phyloP scores from a whole-genome alignment of 352 stramenopile species.

The Thraustochytrium sp. region DNA sequence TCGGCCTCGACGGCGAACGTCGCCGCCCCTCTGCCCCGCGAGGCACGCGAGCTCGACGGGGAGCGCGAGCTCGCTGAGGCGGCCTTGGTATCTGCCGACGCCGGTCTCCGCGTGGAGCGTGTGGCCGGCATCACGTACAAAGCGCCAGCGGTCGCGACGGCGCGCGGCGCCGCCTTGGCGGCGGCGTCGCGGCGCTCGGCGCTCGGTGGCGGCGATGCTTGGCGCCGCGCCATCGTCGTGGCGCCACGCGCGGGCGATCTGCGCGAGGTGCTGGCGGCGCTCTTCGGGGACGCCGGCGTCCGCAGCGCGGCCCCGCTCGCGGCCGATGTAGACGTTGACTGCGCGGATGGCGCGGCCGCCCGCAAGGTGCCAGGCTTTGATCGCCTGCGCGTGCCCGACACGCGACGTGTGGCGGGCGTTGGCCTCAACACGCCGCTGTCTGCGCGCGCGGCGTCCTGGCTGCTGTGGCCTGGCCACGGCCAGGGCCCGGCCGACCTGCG shows the following conservation, averaged over 20 bases:
- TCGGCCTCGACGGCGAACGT: background rate
- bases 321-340: background rate
- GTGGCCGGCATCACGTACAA: background rate
- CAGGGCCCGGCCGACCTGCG: background rate
- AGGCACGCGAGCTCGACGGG: background rate
- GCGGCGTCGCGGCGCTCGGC: background rate
- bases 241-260: background rate
- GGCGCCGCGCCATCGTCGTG: background rate
- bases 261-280: background rate
- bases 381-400: background rate
- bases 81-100: background rate
- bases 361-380: background rate
- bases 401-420: background rate
- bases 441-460: background rate
- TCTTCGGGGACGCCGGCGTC: constrained; percentile 20
- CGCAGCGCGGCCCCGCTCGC: background rate
- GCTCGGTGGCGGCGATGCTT: background rate
- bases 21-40: background rate
- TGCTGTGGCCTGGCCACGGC: constrained; percentile 20
- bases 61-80: background rate
- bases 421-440: background rate
- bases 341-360: background rate
- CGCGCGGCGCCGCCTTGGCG: background rate
- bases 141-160: background rate
- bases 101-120: background rate